These are phyloP conservation scores for Tolypocladium ovalisporum DNA, from an alignment of 2,329 filamentous ascomycete genomes.

Conservation along the genomic window DNA sequence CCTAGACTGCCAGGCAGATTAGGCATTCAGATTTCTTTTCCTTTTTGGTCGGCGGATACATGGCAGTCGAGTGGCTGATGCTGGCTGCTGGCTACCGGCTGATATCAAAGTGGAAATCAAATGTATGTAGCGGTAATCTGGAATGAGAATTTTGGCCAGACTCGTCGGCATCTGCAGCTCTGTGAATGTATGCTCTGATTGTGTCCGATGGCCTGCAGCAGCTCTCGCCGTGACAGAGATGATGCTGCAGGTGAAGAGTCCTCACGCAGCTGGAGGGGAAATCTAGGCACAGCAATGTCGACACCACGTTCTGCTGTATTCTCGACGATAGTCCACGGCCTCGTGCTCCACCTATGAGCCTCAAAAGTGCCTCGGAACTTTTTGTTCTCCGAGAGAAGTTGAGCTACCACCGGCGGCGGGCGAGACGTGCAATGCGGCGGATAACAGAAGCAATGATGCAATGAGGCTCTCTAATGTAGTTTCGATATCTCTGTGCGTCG, in stretches of 20 bases:
- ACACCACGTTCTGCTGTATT: not conserved
- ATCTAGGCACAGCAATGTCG: not conserved
- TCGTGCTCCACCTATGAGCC: too few relatives aligned
- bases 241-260: too few relatives aligned
- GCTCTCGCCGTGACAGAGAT: too few relatives aligned
- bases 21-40: slow-evolving; percentile 1
- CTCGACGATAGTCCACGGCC: not conserved
- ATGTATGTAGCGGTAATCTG: not conserved
- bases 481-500: not conserved
- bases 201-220: too few relatives aligned
- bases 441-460: not conserved
- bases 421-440: too few relatives aligned
- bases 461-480: not conserved
- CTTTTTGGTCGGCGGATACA: not conserved
- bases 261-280: too few relatives aligned
- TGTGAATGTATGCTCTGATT: not conserved
- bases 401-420: not conserved
- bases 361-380: too few relatives aligned
- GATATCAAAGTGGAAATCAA: not conserved
- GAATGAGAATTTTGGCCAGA: not conserved
- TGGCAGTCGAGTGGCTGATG: not conserved
- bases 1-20: slow-evolving; percentile 10
- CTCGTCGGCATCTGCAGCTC: not conserved
- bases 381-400: too few relatives aligned
- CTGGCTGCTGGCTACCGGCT: not conserved